Base-by-base conservation (phyloP, 208 protist genomes). In the Wallacemonas rigidus region DNA sequence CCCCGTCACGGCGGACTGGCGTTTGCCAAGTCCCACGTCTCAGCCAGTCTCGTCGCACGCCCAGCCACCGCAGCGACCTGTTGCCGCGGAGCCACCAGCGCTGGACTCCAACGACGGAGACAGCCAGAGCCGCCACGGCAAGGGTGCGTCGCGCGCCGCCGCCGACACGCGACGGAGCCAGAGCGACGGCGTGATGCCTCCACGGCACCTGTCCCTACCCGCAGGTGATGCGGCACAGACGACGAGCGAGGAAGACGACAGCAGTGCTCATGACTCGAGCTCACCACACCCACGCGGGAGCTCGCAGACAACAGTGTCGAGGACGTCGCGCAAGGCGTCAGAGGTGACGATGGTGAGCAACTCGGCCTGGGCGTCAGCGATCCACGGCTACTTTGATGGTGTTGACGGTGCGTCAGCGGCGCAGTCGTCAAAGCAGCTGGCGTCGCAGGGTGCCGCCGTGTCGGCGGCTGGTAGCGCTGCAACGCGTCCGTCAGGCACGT, bases 1-100 rank as follows among this genome's bases (percentile, higher is more conserved):
- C 60, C 60, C 60, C 3, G 60, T 65, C 40, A 65, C 60, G 60
- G 60, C 60, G 4, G 60, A 65, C 11, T 65, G 60, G 60, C 60
- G 60, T 6, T 41, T 65, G 43, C 60, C 60, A 6, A 65, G 60
- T n/a, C 60, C 60, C 1, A 65, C 50, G 40, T 39, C 38, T 12
- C 44, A 65, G 5, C 1, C n/a, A 41, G 60, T 50, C 41, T 41
- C 41, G 0, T 41, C 36, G 43, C 36, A 5, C n/a, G 41, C 50
- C 41, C 60, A 7, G 60, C 60, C 60, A 51, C 60, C 60, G 12
- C 60, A 44, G 60, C 41, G 14, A 8, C 11, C 26, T 17, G 60
- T 50, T 3, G 40, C 26, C 8, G 36, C 15, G 2, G 14, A 12
- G 26, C 60, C 60, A 48, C 56, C 56, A 0, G 36, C 5, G 56